These are phyloP conservation scores for Didymella segeticola DNA, from an alignment of 2,329 filamentous ascomycete genomes.

Conservation along the genomic window DNA sequence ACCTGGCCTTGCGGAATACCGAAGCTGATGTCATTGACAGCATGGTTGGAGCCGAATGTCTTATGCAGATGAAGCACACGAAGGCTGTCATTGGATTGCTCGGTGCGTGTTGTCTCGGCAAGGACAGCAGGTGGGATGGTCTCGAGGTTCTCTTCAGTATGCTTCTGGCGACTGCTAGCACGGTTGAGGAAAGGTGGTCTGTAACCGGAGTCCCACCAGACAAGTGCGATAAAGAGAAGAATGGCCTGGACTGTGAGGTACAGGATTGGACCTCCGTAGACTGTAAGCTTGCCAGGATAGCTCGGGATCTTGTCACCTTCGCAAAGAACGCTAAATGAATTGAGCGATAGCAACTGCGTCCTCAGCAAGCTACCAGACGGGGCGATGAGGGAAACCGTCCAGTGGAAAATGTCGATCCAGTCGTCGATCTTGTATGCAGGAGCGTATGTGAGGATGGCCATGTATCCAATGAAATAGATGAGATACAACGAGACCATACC, in stretches of 20 bases:
- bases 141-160: constrained; percentile 53
- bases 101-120: constrained; percentile 69
- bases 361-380: constrained; percentile 79
- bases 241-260: constrained; percentile 80
- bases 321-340: constrained; percentile 84
- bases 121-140: constrained; percentile 64
- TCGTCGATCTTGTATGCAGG: constrained; percentile 72
- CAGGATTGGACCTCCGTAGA: constrained; percentile 84
- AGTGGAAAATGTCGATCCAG: constrained; percentile 74
- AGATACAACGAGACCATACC: constrained; percentile 67
- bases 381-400: constrained; percentile 73
- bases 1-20: constrained; percentile 80
- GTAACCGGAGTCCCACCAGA: constrained; percentile 80
- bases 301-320: constrained; percentile 64
- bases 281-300: constrained; percentile 73
- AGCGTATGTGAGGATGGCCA: constrained; percentile 74
- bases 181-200: constrained; percentile 60
- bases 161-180: constrained; percentile 45
- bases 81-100: constrained; percentile 70
- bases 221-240: constrained; percentile 72
- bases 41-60: constrained; percentile 72
- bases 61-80: constrained; percentile 83
- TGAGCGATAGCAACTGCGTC: constrained; percentile 77
- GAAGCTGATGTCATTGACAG: constrained; percentile 89
- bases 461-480: constrained; percentile 56